phyloP scores from a whole-genome alignment of 1,284 basidiomycete genomes.

The Puccinia horiana region DNA sequence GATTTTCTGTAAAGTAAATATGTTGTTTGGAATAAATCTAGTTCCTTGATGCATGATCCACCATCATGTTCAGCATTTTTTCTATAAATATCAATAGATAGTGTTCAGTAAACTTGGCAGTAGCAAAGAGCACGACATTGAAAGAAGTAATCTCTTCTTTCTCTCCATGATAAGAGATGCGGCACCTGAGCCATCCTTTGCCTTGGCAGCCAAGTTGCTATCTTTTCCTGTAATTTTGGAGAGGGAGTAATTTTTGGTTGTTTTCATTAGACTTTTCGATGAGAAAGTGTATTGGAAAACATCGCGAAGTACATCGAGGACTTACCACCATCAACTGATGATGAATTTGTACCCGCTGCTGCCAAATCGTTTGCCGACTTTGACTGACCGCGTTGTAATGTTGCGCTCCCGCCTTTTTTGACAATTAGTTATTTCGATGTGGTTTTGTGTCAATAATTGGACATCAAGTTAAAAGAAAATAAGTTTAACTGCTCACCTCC shows the following conservation, averaged over 20 bases:
- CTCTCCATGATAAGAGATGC: neutral
- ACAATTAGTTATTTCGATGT: neutral
- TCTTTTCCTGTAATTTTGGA: neutral
- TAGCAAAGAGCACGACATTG: neutral
- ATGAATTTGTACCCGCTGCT: neutral
- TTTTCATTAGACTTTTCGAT: neutral
- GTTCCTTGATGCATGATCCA: too few relatives aligned
- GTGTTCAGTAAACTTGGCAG: neutral
- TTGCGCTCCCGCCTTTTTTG: neutral
- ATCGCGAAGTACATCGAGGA: neutral
- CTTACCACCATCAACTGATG: slow-evolving; percentile 20
- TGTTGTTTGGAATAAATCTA: too few relatives aligned
- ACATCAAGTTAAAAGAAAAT: neutral
- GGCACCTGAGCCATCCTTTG: neutral
- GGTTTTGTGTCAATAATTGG: neutral
- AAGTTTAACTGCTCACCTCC: neutral
- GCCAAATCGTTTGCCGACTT: slow-evolving; percentile 16
- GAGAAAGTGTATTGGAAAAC: neutral
- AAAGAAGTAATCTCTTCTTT: neutral
- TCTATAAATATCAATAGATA: neutral
- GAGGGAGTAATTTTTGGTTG: neutral
- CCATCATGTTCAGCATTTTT: neutral
- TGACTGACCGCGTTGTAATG: neutral
- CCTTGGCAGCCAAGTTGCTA: neutral
- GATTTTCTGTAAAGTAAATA: too few relatives aligned